These are phyloP conservation scores for Beauveria sp. DNA, from an alignment of 2,329 filamentous ascomycete genomes.

Conservation along the genomic window DNA sequence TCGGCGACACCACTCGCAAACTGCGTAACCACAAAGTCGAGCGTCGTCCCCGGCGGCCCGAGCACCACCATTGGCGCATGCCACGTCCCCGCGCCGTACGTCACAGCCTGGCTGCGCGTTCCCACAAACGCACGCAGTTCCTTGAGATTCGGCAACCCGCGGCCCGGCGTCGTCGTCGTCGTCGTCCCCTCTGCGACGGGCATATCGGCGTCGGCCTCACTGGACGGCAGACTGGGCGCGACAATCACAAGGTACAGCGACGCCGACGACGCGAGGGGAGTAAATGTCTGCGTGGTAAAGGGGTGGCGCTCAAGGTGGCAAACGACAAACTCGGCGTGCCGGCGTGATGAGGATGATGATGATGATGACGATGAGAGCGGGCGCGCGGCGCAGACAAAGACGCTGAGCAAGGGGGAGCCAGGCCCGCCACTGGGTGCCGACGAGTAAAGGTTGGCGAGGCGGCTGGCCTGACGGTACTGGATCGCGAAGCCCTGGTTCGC, in stretches of 20 bases:
- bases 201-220: slow-evolving; percentile 18
- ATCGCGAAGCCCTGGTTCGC: slow-evolving; percentile 84
- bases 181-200: slow-evolving; percentile 26
- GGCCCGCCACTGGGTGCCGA: slow-evolving; percentile 46
- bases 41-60: slow-evolving; percentile 45
- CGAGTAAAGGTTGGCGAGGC: slow-evolving; percentile 62
- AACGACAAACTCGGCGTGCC: slow-evolving; percentile 45
- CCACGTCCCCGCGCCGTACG: slow-evolving; percentile 86
- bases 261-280: slow-evolving; percentile 55
- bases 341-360: neutral
- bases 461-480: slow-evolving; percentile 77
- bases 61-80: slow-evolving; percentile 94
- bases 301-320: slow-evolving; percentile 82
- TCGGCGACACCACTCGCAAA: slow-evolving; percentile 72
- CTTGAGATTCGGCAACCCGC: slow-evolving; percentile 64
- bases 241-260: slow-evolving; percentile 77
- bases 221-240: slow-evolving; percentile 61
- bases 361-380: slow-evolving; percentile 15
- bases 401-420: slow-evolving; percentile 63
- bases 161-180: slow-evolving; percentile 48
- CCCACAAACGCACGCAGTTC: slow-evolving; percentile 72
- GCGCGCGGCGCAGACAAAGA: slow-evolving; percentile 68
- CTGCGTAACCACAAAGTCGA: slow-evolving; percentile 88
- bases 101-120: slow-evolving; percentile 72
- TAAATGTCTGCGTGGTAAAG: slow-evolving; percentile 89